A percentile compares a stretch with the other conserved stretches of the same genome.
Conservation (phyloP, 768 basidiomycete genomes). For the Termitomyces sp. region DNA sequence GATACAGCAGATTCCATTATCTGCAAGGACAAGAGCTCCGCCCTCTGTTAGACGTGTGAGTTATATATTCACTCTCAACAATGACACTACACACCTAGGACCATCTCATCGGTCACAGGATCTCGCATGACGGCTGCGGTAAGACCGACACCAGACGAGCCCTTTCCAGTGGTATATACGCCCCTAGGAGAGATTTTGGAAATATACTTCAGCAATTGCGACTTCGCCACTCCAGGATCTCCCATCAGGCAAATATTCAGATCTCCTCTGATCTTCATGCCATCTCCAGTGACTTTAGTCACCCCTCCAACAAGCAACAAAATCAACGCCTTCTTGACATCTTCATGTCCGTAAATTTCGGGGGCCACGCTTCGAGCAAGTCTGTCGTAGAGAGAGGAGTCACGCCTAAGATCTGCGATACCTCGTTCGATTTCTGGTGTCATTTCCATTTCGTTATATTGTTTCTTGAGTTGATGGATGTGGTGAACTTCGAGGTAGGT, state of each 20-base stretch:
- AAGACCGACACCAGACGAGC: constrained; percentile 97
- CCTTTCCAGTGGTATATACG: constrained; percentile 97
- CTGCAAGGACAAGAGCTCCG: constrained; percentile 96
- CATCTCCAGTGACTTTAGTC: constrained; percentile 92
- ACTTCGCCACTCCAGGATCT: constrained; percentile 98
- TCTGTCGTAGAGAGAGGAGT: constrained; percentile 80
- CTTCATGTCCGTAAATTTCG: constrained; percentile 96
- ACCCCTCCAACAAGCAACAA: constrained; percentile 93
- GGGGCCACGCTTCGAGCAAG: constrained; percentile 94
- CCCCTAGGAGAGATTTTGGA: constrained; percentile 97
- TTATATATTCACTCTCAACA: not conserved
- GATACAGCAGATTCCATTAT: constrained; percentile 99
- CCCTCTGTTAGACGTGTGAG: constrained; percentile 62
- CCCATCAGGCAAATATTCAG: constrained; percentile 98
- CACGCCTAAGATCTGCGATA: constrained; percentile 62
- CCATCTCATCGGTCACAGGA: constrained; percentile 99
- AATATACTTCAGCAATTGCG: constrained; percentile 95
- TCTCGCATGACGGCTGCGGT: constrained; percentile 99
- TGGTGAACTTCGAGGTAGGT: constrained; percentile 93
- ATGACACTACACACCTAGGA: constrained; percentile 63
- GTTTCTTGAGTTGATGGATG: constrained; percentile 93
- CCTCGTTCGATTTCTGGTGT: constrained; percentile 76
- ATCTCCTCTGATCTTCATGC: constrained; percentile 98
- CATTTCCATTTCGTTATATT: constrained; percentile 91
- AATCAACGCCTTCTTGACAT: constrained; percentile 95